A percentile compares a stretch with the other conserved stretches of the same genome.
Conservation (phyloP, 2,329 filamentous ascomycete genomes). For the Shiraia sp. region DNA sequence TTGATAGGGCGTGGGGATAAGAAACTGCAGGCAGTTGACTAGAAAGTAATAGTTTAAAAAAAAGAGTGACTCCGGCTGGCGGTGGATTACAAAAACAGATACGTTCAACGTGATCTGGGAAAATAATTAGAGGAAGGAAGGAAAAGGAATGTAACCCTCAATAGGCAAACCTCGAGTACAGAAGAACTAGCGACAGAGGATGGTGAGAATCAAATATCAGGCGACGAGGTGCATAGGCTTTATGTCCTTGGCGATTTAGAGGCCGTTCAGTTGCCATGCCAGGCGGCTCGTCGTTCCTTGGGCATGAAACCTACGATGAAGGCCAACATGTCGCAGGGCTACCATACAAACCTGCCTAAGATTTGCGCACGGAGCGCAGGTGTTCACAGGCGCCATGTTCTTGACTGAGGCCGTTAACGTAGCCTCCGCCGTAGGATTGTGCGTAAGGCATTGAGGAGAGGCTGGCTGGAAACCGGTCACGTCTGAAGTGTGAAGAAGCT, state of each 20-base stretch:
- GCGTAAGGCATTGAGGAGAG: conserved; percentile 38
- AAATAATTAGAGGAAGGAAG: conserved; percentile 41
- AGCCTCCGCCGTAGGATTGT: conserved; percentile 25
- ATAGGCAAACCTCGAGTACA: conserved; percentile 32
- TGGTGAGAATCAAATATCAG: conserved; percentile 34
- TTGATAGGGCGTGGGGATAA: conserved; percentile 12
- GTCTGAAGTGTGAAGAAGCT: conserved; percentile 38
- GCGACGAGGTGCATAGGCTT: conserved; percentile 31
- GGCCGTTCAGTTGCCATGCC: conserved; percentile 22
- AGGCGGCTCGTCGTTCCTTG: conserved; percentile 38
- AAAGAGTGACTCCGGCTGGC: conserved; percentile 46
- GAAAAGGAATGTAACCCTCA: conserved; percentile 49
- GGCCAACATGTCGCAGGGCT: conserved; percentile 44
- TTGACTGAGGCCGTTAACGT: conserved; percentile 31
- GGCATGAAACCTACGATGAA: conserved; percentile 48
- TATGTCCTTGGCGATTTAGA: conserved; percentile 43
- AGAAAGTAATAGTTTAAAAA: conserved; percentile 27
- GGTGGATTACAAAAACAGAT: conserved; percentile 45
- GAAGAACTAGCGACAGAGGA: conserved; percentile 38
- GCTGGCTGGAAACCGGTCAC: conserved; percentile 38
- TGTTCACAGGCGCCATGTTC: conserved; percentile 27
- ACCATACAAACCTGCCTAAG: conserved; percentile 30
- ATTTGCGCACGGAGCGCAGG: conserved; percentile 31
- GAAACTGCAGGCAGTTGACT: conserved; percentile 11
- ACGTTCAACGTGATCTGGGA: conserved; percentile 48